Conservation (phyloP, 2,329 filamentous ascomycete genomes). For the Diaporthe velutina region DNA sequence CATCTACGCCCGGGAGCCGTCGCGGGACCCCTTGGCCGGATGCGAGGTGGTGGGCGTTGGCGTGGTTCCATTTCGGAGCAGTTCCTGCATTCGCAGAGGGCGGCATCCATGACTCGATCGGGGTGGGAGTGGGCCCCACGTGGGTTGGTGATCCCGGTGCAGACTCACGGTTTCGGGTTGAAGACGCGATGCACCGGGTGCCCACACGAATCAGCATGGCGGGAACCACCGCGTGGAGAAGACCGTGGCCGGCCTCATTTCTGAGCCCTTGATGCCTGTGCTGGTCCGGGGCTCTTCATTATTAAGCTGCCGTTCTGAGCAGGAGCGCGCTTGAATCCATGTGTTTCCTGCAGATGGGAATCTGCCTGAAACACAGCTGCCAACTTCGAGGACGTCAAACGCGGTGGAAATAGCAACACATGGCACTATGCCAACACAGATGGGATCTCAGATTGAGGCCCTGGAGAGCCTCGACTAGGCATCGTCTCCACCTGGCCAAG, state of each 20-base stretch:
- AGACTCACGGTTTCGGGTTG: constrained; percentile 19
- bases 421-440: constrained; percentile 1
- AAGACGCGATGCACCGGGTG: neutral
- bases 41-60: neutral
- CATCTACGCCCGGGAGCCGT: neutral
- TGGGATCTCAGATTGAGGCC: constrained; percentile 2
- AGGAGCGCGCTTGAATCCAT: neutral
- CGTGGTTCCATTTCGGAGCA: constrained; percentile 26
- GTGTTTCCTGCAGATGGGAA: neutral
- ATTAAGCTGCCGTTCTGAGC: neutral
- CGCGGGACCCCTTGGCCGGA: constrained; percentile 11
- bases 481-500: neutral
- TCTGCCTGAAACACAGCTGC: constrained; percentile 22
- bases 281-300: neutral
- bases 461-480: neutral
- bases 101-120: constrained; percentile 21
- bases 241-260: neutral
- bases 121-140: constrained; percentile 15
- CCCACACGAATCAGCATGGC: constrained; percentile 20
- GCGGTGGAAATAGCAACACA: constrained; percentile 14
- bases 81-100: constrained; percentile 24
- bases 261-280: constrained; percentile 12
- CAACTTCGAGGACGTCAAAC: neutral
- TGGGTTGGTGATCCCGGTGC: constrained; percentile 24
- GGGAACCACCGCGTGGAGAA: constrained; percentile 11